A percentile compares a stretch with the other conserved stretches of the same genome.
Conservation (phyloP, 2,329 filamentous ascomycete genomes). For the Ceratocystis albifundus region DNA sequence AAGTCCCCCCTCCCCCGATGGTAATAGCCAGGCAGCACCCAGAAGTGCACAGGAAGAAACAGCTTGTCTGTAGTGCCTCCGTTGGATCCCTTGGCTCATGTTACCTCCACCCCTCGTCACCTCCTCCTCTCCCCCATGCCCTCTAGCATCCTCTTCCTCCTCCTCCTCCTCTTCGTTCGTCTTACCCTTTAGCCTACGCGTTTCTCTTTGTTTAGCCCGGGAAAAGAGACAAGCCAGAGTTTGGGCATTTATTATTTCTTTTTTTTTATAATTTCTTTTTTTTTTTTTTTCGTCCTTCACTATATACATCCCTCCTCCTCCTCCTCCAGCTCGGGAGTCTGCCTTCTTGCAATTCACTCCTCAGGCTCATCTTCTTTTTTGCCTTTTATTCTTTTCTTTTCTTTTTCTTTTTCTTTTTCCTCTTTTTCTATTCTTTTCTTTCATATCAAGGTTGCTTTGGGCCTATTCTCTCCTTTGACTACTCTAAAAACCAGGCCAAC, state of each 20-base stretch:
- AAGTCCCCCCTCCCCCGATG: not conserved
- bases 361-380: not conserved
- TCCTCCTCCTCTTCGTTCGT: not conserved
- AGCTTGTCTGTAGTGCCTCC: not conserved
- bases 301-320: slow-evolving; percentile 2
- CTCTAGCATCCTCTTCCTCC: not conserved
- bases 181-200: not conserved
- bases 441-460: not conserved
- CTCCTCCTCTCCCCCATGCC: not conserved
- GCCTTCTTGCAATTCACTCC: not conserved
- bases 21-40: not conserved
- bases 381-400: not conserved
- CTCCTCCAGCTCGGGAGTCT: not conserved
- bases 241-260: not conserved
- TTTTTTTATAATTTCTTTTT: slow-evolving; percentile 3
- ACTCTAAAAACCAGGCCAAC: slow-evolving; percentile 6
- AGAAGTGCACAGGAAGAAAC: not conserved
- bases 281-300: not conserved
- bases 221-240: slow-evolving; percentile 8
- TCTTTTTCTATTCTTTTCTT: not conserved
- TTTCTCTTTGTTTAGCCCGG: not conserved
- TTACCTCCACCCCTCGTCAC: not conserved
- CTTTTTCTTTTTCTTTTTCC: not conserved
- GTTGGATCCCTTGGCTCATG: not conserved
- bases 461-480: not conserved